Evolutionary conservation across 2,329 filamentous ascomycete genomes (phyloP).

Genomic region (Raffaelea albimanens): DNA sequence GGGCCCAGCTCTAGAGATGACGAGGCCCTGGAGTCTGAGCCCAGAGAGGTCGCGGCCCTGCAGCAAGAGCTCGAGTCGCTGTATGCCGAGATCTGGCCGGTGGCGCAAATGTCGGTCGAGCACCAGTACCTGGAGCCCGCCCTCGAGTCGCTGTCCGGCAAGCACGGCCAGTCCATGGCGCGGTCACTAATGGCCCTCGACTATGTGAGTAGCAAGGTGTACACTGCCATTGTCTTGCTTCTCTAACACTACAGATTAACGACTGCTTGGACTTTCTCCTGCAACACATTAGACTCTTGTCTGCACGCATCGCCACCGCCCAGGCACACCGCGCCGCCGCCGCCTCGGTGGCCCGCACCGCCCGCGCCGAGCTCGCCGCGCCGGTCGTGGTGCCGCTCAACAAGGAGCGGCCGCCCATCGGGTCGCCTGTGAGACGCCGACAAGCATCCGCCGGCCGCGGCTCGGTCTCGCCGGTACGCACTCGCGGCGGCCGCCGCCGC

Average conservation of each 20-base stretch:
- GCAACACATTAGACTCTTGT: conserved; percentile 33
- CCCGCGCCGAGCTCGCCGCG: conserved; percentile 32
- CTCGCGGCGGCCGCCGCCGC: conserved; percentile 22
- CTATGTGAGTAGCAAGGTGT: conserved; percentile 36
- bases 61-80: conserved; percentile 60
- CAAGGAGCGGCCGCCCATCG: conserved; percentile 14
- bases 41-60: conserved; percentile 37
- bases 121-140: conserved; percentile 58
- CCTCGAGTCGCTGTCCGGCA: conserved; percentile 32
- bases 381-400: conserved; percentile 11
- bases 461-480: conserved; percentile 23
- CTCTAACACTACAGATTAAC: too few relatives aligned
- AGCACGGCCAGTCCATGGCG: conserved; percentile 31
- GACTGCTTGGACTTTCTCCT: conserved; percentile 43
- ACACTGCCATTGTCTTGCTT: too few relatives aligned
- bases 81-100: conserved; percentile 58
- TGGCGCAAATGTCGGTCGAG: conserved; percentile 62
- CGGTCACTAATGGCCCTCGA: conserved; percentile 36
- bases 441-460: conserved; percentile 9
- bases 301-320: conserved; percentile 30
- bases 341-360: conserved; percentile 28
- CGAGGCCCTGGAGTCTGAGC: conserved; percentile 48
- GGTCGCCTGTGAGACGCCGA: conserved; percentile 25
- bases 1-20: conserved; percentile 28
- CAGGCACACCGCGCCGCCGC: conserved; percentile 35